Conservation (phyloP, 352 stramenopile species). For the Detonula confervacea region DNA sequence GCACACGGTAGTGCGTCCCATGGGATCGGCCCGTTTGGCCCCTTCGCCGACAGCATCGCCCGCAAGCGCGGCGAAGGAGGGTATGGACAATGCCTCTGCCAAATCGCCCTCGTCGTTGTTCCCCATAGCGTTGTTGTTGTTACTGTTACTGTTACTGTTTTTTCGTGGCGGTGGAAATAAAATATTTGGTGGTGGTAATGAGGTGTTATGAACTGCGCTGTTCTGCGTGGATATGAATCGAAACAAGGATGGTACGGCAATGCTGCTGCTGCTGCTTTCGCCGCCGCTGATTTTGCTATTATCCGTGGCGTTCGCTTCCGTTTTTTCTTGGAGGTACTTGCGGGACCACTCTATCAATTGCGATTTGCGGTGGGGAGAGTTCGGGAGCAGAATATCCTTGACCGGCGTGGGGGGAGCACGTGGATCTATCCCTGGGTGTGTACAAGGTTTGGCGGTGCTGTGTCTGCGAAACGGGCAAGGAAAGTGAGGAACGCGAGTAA, state of each 20-base stretch:
- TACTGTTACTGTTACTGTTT: background rate
- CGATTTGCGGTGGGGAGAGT: background rate
- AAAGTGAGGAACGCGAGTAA: background rate
- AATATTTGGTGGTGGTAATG: too few species aligned
- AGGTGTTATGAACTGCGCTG: too few species aligned
- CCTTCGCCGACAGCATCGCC: background rate
- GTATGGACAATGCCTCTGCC: slow-evolving; percentile 15
- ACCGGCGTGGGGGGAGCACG: background rate
- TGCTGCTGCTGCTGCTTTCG: background rate
- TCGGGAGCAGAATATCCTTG: background rate
- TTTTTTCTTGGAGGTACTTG: background rate
- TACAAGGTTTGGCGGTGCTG: background rate
- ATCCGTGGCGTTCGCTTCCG: background rate
- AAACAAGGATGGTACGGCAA: slow-evolving; percentile 9
- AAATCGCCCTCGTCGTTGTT: background rate
- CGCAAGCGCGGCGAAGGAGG: slow-evolving; percentile 12
- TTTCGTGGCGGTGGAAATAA: too few species aligned
- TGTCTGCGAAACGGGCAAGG: background rate
- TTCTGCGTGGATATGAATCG: slow-evolving; percentile 1
- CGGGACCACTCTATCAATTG: slow-evolving; percentile 4
- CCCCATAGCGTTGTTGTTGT: background rate
- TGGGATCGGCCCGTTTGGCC: slow-evolving; percentile 16
- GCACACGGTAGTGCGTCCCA: slow-evolving; percentile 7
- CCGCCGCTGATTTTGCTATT: background rate
- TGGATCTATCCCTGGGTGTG: background rate